Evolutionary conservation across 768 basidiomycete genomes (phyloP).

Genomic region (Trametes sanguinea): DNA sequence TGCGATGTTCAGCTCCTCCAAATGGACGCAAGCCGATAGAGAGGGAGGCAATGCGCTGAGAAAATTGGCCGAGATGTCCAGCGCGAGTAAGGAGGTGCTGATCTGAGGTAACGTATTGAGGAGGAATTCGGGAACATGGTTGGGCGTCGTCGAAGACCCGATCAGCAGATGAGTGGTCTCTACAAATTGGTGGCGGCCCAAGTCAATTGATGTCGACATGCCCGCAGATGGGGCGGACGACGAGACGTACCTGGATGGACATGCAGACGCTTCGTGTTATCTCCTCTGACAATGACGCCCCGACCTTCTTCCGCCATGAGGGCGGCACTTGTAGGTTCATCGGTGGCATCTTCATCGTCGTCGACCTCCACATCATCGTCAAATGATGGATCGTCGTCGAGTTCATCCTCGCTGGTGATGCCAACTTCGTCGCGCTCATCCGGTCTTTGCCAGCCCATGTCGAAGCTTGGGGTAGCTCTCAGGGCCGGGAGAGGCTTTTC

Average conservation of each 20-base stretch:
- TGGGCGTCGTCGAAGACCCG: slow-evolving; percentile 76
- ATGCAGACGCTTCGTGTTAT: slow-evolving; percentile 59
- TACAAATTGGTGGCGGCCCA: slow-evolving; percentile 34
- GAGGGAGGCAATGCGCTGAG: slow-evolving; percentile 81
- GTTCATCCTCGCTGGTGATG: slow-evolving; percentile 55
- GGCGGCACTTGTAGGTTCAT: slow-evolving; percentile 74
- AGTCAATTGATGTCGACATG: slow-evolving; percentile 13
- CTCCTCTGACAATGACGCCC: slow-evolving; percentile 78
- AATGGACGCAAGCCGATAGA: slow-evolving; percentile 72
- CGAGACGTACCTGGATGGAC: slow-evolving; percentile 67
- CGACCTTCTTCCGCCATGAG: slow-evolving; percentile 84
- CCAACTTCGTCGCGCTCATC: slow-evolving; percentile 71
- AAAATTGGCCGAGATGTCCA: slow-evolving; percentile 92
- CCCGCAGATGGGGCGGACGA: not conserved
- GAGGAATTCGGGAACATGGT: slow-evolving; percentile 76
- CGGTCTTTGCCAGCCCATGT: slow-evolving; percentile 72
- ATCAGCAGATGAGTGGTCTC: slow-evolving; percentile 94
- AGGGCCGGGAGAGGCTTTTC: slow-evolving; percentile 43
- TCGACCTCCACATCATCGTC: slow-evolving; percentile 51
- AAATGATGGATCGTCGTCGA: slow-evolving; percentile 42
- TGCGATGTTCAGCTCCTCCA: slow-evolving; percentile 94
- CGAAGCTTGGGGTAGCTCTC: slow-evolving; percentile 71
- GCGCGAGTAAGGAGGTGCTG: slow-evolving; percentile 75
- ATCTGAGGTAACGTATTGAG: slow-evolving; percentile 70
- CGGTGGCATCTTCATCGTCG: slow-evolving; percentile 53